Evolutionary conservation across 1,284 basidiomycete species (phyloP), one percentile per base, ranked within the genome.

Genomic region (Cryptococcus jaspeensis): DNA sequence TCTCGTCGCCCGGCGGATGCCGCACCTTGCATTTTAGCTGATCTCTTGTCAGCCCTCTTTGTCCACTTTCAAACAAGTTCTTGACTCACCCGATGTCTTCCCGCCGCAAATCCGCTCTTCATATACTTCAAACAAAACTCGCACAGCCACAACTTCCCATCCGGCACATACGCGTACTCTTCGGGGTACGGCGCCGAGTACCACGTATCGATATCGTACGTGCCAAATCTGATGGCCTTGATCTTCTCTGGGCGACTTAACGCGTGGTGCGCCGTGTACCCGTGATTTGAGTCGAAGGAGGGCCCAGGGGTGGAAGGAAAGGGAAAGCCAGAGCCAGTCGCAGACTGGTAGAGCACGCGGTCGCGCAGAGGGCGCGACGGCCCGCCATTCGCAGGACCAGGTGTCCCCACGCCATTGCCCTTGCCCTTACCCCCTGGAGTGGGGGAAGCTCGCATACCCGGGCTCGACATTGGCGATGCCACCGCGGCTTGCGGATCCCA

Each of bases 71-170:
- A 32, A 32, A 4, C 37, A 28, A 22, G 5, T 28, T 9, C 42
- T 13, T 36, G 16, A 76, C 87, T 75, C 66, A 94, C 91, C 75
- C 86, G 82, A 81, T 99, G 96, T 62, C 96, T 80, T 52, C 83
- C 84, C 52, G 89, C 88, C 53, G 89, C 89, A 76, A 97, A 98
- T 22, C 85, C 84, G 70, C 90, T 94, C 81, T 94, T 95, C 89
- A 97, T 97, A 73, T 98, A 99, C 80, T 96, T 99, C 65, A 99
- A 76, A 75, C 96, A 99, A 76, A 91, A 96, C 74, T 98, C 94
- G 79, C 96, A 99, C 72, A 98, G 87, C 92, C 93, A 98, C 44
- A 99, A 78, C 49, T 88, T 82, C 12, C 95, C 95, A 67, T 97
- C 92, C 6, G 93, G 91, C 51, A 97, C 89, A 62, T 87, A 85